Conservation (phyloP, 2,329 filamentous ascomycete species). For the Myotisia sp. region DNA sequence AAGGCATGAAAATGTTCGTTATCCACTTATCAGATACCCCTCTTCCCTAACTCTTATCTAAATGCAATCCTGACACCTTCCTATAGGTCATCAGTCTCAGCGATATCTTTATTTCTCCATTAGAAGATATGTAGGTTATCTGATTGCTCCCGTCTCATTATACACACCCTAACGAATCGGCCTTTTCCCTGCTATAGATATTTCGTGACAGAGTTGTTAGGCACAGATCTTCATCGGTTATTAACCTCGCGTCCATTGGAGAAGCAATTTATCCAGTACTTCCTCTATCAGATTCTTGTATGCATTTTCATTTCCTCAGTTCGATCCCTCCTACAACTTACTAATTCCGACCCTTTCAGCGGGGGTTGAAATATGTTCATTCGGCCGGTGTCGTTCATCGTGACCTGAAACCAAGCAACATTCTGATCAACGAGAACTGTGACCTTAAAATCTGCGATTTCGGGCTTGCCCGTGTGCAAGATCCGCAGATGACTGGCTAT, state of each 20-base stretch:
- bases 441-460: constrained; percentile 99
- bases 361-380: constrained; percentile 96
- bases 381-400: constrained; percentile 95
- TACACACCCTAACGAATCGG: background rate
- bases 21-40: background rate
- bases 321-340: background rate
- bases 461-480: constrained; percentile 89
- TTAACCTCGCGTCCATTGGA: constrained; percentile 90
- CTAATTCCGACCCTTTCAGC: constrained; percentile 38
- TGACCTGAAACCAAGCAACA: constrained; percentile 96
- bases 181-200: constrained; percentile 45
- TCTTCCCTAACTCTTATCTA: constrained; percentile 1
- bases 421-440: constrained; percentile 98
- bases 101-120: constrained; percentile 98
- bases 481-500: constrained; percentile 98
- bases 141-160: background rate
- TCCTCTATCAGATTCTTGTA: constrained; percentile 97
- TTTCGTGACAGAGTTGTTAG: constrained; percentile 93
- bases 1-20: constrained; percentile 79
- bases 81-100: constrained; percentile 84
- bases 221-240: constrained; percentile 88
- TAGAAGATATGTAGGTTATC: constrained; percentile 79
- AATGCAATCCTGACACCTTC: constrained; percentile 11
- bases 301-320: no score
- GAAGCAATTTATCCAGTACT: constrained; percentile 99